These are phyloP conservation scores for Chaetomium strumarium DNA, from an alignment of 2,329 filamentous ascomycete species.

Conservation along the genomic window DNA sequence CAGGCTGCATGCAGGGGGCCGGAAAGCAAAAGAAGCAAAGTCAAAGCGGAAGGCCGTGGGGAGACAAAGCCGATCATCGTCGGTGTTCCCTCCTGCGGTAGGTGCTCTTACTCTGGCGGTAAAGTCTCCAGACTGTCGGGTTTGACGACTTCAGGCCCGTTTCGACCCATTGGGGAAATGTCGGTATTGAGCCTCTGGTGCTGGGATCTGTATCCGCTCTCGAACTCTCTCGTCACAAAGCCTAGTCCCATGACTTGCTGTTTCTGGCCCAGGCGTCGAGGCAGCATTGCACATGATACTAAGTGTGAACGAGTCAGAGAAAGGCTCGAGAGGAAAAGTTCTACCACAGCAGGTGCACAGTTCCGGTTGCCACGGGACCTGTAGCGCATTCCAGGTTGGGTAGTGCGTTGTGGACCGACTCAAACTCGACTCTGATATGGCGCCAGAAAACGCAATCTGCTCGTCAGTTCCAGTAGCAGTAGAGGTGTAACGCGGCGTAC, in stretches of 20 bases:
- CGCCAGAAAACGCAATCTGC: not conserved
- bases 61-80: conserved; percentile 2
- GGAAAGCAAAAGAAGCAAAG: not conserved
- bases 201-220: not conserved
- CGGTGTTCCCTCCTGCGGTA: not conserved
- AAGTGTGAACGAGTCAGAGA: conserved; percentile 11
- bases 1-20: not conserved
- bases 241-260: not conserved
- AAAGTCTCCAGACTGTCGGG: not conserved
- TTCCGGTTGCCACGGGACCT: conserved; percentile 1
- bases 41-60: not conserved
- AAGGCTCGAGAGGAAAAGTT: not conserved
- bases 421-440: not conserved
- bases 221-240: too few relatives aligned
- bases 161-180: not conserved
- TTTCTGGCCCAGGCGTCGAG: conserved; percentile 7
- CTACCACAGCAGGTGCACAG: not conserved
- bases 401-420: not conserved
- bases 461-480: too few relatives aligned
- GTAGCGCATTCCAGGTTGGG: too few relatives aligned
- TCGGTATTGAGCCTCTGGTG: not conserved
- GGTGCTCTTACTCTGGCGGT: not conserved
- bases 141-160: not conserved
- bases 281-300: conserved; percentile 2
- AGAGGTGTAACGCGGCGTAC: conserved; percentile 7